Evolutionary conservation across 176 grass and related monocot species (phyloP).

Genomic region (Triticum turgidum): DNA sequence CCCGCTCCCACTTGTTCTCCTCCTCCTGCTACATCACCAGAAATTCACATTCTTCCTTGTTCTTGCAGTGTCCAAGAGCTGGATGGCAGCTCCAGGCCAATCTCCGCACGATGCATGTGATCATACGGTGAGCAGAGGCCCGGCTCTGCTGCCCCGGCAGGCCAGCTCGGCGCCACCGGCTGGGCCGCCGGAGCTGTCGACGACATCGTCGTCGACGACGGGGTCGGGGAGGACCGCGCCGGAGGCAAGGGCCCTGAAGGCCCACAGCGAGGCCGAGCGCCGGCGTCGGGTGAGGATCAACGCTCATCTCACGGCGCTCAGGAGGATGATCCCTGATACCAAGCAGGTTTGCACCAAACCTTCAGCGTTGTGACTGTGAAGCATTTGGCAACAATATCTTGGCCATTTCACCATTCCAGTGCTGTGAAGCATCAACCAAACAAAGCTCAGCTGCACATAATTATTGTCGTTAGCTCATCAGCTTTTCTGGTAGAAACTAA

Average conservation of each 20-base stretch:
- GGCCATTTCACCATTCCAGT: not conserved
- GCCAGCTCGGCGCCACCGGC: slow-evolving; percentile 2
- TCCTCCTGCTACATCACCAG: not conserved
- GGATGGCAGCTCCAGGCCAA: slow-evolving; percentile 7
- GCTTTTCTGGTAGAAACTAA: not conserved
- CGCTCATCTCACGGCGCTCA: slow-evolving; percentile 62
- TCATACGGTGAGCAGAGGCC: not conserved
- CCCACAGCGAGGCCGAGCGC: slow-evolving; percentile 87
- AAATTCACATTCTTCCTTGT: not conserved
- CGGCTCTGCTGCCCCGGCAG: slow-evolving; percentile 27
- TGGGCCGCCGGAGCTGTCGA: slow-evolving; percentile 22
- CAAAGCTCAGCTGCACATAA: not conserved
- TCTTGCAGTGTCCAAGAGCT: not conserved
- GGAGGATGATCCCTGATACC: slow-evolving; percentile 76
- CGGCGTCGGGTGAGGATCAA: slow-evolving; percentile 90
- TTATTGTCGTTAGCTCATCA: not conserved
- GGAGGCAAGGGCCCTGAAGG: slow-evolving; percentile 58
- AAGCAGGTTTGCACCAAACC: slow-evolving; percentile 47
- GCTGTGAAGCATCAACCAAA: not conserved
- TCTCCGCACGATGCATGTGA: not conserved
- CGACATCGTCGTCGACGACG: slow-evolving; percentile 33
- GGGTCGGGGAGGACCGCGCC: slow-evolving; percentile 31
- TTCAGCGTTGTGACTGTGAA: too few relatives aligned
- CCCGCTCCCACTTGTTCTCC: not conserved
- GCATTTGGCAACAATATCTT: too few relatives aligned